Base-by-base conservation (phyloP, 192 early-diverging fungal species). In the Rhizophagus clarus region DNA sequence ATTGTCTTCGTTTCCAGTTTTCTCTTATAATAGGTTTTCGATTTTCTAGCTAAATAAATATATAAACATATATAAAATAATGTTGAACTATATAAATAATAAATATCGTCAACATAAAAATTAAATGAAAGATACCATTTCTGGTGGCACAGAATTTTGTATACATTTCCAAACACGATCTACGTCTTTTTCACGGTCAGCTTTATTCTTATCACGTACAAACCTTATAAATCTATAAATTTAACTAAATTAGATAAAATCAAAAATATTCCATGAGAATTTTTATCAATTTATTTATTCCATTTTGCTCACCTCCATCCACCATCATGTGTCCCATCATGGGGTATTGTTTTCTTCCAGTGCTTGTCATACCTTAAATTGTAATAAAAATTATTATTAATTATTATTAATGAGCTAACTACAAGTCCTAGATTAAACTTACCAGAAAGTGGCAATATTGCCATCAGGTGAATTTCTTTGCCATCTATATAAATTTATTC, bases 361-460 rank as follows among this genome's bases (percentile, higher is more conserved):
- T 31, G 22, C 24, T 72, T 47, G 34, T 72, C 71, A 49, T 72
- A 72, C 71, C 68, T 70, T 28, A 29, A n/a, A 64, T 64, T 22
- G 26, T 64, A 26, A 64, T 22, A 64, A 14, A 28, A 1, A 9
- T 28, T 2, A 3, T 29, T 15, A 45, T 11, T 69, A 34, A 45
- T 7, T 40, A n/a, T 11, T 7, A 70, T 40, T 24, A n/a, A 70
- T 20, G 14, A 24, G 7, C 17, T 31, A 67, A 2, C 20, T 67
- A 11, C 7, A 67, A 8, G 12, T 3, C 3, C 26, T 67, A 32
- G 15, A 67, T 67, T 67, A 47, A n/a, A 76, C 40, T 64, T 79
- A 84, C 80, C 84, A 77, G 40, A 85, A 88, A 69, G 84, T 83
- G 22, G 68, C 84, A 72, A 88, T 86, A 26, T 74, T 69, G 24